phyloP scores from a whole-genome alignment of 352 stramenopile species.

The Proteromonas lacertae region DNA sequence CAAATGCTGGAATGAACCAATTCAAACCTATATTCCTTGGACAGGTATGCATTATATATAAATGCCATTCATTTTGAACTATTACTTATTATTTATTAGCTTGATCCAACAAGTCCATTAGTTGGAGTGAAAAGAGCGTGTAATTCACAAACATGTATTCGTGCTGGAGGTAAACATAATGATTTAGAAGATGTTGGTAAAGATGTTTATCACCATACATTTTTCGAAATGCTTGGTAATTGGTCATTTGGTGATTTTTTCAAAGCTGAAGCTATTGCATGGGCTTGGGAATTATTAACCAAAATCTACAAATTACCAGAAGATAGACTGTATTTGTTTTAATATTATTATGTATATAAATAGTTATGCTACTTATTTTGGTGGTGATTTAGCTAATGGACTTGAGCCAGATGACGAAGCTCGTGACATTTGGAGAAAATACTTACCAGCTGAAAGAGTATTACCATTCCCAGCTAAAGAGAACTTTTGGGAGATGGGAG shows the following conservation, averaged over 20 bases:
- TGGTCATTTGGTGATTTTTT: slow-evolving; percentile 98
- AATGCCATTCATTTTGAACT: not conserved
- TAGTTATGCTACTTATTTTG: slow-evolving; percentile 98
- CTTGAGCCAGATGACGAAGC: slow-evolving; percentile 53
- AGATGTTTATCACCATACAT: slow-evolving; percentile 97
- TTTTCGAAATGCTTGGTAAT: slow-evolving; percentile 97
- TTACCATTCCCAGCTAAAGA: slow-evolving; percentile 63
- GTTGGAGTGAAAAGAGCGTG: slow-evolving; percentile 46
- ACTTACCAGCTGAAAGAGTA: slow-evolving; percentile 28
- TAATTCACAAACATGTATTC: slow-evolving; percentile 98
- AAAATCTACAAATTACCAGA: slow-evolving; percentile 65
- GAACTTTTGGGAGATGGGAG: slow-evolving; percentile 99
- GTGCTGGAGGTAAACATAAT: slow-evolving; percentile 94
- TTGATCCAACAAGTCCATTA: slow-evolving; percentile 57
- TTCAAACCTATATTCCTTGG: slow-evolving; percentile 98
- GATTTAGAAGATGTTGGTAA: slow-evolving; percentile 94
- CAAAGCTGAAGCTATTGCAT: slow-evolving; percentile 81
- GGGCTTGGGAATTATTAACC: slow-evolving; percentile 77
- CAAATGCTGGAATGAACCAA: slow-evolving; percentile 97
- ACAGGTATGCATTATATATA: no score
- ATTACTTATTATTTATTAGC: slow-evolving; percentile 11
- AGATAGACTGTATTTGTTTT: slow-evolving; percentile 36
- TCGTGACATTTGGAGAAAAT: slow-evolving; percentile 37
- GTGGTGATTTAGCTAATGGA: slow-evolving; percentile 42
- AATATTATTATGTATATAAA: no score